Base-by-base conservation (phyloP, 805 yeast species). In the Sugiyamaella valdiviana region DNA sequence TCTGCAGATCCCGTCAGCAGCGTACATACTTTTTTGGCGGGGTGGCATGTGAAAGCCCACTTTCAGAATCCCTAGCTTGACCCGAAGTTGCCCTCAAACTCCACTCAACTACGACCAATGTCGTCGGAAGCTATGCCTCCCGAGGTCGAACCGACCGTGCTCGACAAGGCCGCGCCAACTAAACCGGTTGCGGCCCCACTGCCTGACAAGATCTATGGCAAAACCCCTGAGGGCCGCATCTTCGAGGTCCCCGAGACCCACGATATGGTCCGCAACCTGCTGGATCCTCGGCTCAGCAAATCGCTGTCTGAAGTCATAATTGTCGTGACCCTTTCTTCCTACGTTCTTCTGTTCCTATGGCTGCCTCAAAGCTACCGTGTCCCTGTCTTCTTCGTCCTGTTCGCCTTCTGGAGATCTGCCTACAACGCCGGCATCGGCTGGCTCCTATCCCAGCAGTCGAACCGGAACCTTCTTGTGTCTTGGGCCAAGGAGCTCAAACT, bases 371-470 rank as follows among this genome's bases (percentile, higher is more conserved):
- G 29, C 7, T 48, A 26, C 52, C 56, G 70, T 19, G 58, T 63
- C 22, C 61, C 65, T 12, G 59, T 71, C 1, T 83, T 82, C 57
- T 64, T 82, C 16, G 67, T 64, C 2, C 70, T 82, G 45, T 86
- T 85, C 59, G 62, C 81, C 9, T 78, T 82, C 61, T 86, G 95
- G 91, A 75, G 95, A 58, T 61, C 80, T 38, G 73, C 80, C 21
- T 86, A 86, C 66, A 87, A 86, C 61, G 71, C 79, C 23, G 95
- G 95, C n/a, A 83, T 86, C 52, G 95, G 95, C 32, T 70, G 73
- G 52, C 63, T 86, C 19, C 70, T 86, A 29, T 75, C 77, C 54
- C 72, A 73, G 51, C 95, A 86, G 63, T 82, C 90, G 6, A 76
- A 80, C 45, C 64, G 76, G 54, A 73, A 73, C 50, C 58, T 69